phyloP scores from a whole-genome alignment of 2,329 filamentous ascomycete genomes.

The Colletotrichum spinosum region DNA sequence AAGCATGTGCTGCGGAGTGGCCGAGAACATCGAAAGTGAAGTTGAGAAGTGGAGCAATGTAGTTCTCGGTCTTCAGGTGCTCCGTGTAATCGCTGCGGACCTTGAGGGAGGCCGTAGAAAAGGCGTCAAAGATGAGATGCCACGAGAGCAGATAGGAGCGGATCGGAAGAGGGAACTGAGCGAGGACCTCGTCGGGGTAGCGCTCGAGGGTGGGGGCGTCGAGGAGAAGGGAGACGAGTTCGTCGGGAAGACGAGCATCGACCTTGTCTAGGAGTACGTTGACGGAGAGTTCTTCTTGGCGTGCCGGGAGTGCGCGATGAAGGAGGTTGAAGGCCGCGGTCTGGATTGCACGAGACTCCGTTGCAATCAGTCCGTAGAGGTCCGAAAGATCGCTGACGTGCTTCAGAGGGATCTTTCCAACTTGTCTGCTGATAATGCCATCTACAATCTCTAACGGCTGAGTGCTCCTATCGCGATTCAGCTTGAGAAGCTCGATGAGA shows the following conservation, averaged over 20 bases:
- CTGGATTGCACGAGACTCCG: conserved; percentile 80
- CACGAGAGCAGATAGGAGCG: conserved; percentile 89
- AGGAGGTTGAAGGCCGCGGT: conserved; percentile 84
- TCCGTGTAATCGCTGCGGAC: conserved; percentile 85
- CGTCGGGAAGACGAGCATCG: conserved; percentile 81
- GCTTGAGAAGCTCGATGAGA: conserved; percentile 73
- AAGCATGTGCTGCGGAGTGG: conserved; percentile 77
- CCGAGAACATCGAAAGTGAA: conserved; percentile 89
- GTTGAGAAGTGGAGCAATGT: conserved; percentile 76
- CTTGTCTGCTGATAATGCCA: conserved; percentile 75
- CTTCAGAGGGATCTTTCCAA: conserved; percentile 72
- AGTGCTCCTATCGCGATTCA: conserved; percentile 58
- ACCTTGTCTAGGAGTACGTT: conserved; percentile 79
- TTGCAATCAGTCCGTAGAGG: conserved; percentile 81
- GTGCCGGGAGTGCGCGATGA: conserved; percentile 80
- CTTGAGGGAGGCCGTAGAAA: conserved; percentile 80
- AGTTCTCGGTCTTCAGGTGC: conserved; percentile 79
- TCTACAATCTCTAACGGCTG: conserved; percentile 83
- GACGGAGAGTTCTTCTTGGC: conserved; percentile 85
- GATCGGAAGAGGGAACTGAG: conserved; percentile 75
- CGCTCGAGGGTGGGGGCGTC: conserved; percentile 79
- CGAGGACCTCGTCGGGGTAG: conserved; percentile 73
- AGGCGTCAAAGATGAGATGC: conserved; percentile 91
- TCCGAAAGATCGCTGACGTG: conserved; percentile 73
- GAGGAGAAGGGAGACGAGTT: conserved; percentile 85